Evolutionary conservation across 1,284 basidiomycete genomes (phyloP), one percentile per base, ranked within the genome.

Genomic region (Naganishia albida): DNA sequence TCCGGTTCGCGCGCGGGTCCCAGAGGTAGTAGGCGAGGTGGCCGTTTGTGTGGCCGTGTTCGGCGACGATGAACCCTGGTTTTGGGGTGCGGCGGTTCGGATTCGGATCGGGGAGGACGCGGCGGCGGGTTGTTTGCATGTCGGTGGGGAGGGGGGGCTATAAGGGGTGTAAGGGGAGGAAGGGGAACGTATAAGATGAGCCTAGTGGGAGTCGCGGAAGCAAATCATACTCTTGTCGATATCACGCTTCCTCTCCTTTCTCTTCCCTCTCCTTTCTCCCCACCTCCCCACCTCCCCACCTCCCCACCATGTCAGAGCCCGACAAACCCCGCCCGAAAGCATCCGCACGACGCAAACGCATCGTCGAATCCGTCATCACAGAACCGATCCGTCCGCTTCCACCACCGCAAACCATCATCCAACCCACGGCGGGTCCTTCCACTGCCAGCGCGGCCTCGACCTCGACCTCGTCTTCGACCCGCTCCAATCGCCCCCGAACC

Each of bases 81-180:
- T 60, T 60, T 8, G 46, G 34, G 3, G 34, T n/a, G 30, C 57
- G 57, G 16, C 46, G 44, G 34, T 50, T 49, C 6, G 34, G 34
- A 10, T 34, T n/a, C 23, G 56, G 56, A 20, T 59, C 57, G 18
- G 57, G 16, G 38, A 60, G 57, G 20, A 38, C 57, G 18, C 57
- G 46, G 46, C 57, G 57, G 34, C 57, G 57, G 28, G 57, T 60
- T 49, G 57, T 60, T 46, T 60, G 57, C 57, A 60, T 60, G 57
- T 1, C 42, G 7, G 42, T n/a, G 43, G 43, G 43, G 15, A 18
- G 39, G 18, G 23, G 26, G 57, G 8, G n/a, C n/a, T n/a, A n/a
- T 26, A 34, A 20, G 30, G 43, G 10, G 56, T n/a, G n/a, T n/a
- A n/a, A 28, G 0, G 34, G 34, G 34, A 1, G n/a, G 51, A 38